phyloP scores from a whole-genome alignment of 2,329 filamentous ascomycete species.

The Cadophora malorum region DNA sequence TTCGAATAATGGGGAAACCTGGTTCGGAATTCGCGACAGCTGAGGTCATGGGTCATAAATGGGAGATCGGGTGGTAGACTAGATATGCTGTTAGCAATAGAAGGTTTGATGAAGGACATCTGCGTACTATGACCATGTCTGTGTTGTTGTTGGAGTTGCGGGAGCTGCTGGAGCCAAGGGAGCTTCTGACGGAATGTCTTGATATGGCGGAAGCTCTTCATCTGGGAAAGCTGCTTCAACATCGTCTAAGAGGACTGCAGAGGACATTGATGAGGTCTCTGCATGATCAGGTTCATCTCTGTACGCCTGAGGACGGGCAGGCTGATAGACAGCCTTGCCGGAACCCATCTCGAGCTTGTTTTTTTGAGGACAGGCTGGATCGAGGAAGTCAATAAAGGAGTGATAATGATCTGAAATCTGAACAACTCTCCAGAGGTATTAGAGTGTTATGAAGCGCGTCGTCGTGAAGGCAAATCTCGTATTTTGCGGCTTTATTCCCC shows the following conservation, averaged over 20 bases:
- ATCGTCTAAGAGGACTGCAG: slow-evolving; percentile 32
- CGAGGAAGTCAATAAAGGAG: too few species aligned
- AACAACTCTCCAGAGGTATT: neutral
- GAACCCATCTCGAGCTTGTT: slow-evolving; percentile 19
- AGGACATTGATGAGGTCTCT: slow-evolving; percentile 33
- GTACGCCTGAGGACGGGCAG: slow-evolving; percentile 19
- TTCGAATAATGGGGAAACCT: slow-evolving; percentile 41
- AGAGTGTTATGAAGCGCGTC: neutral
- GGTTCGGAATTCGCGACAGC: slow-evolving; percentile 38
- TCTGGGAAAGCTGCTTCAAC: slow-evolving; percentile 29
- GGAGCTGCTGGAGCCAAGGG: neutral
- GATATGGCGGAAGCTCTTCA: slow-evolving; percentile 34
- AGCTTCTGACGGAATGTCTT: slow-evolving; percentile 26
- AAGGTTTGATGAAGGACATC: neutral
- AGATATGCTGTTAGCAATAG: neutral
- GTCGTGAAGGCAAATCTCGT: slow-evolving; percentile 13
- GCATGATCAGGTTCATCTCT: slow-evolving; percentile 31
- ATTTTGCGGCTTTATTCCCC: neutral
- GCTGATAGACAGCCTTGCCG: slow-evolving; percentile 17
- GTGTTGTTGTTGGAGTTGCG: neutral
- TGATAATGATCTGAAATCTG: neutral
- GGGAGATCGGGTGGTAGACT: slow-evolving; percentile 37
- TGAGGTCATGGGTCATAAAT: slow-evolving; percentile 38
- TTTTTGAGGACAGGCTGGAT: neutral
- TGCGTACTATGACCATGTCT: neutral